Percentiles rank a stretch among this genome's conserved stretches.
Evolutionary conservation across 495 filamentous ascomycete genomes (phyloP).

Genomic region (Coniosporium apollinis): DNA sequence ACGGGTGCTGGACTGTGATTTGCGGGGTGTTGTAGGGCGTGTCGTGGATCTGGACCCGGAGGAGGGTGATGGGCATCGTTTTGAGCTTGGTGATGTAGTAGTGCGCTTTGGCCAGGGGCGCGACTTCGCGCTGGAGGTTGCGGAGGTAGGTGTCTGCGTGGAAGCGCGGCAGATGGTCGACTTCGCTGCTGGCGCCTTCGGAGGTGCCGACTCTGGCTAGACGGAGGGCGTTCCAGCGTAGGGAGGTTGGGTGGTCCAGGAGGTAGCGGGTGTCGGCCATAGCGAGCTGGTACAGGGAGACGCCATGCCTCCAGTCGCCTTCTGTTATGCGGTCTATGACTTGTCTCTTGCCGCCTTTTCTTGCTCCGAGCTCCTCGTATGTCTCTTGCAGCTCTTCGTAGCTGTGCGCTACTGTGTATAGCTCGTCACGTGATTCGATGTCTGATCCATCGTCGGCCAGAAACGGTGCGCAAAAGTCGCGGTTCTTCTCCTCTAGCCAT

Average conservation of each 20-base stretch:
- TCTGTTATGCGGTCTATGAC: constrained; percentile 60
- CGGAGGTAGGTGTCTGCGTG: constrained; percentile 59
- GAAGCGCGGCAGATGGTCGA: constrained; percentile 45
- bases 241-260: constrained; percentile 53
- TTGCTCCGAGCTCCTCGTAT: constrained; percentile 36
- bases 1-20: too few relatives aligned
- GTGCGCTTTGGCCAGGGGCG: constrained; percentile 63
- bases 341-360: constrained; percentile 56
- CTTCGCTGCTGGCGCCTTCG: constrained; percentile 24
- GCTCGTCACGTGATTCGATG: constrained; percentile 21
- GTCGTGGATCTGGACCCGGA: constrained; percentile 59
- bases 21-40: constrained; percentile 45
- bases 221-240: constrained; percentile 61
- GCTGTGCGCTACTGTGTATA: constrained; percentile 43
- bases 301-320: constrained; percentile 66
- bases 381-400: constrained; percentile 43
- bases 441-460: constrained; percentile 28
- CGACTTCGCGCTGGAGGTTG: constrained; percentile 51
- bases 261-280: constrained; percentile 65
- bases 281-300: constrained; percentile 61
- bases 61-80: constrained; percentile 44
- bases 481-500: constrained; percentile 54
- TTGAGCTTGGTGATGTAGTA: constrained; percentile 53
- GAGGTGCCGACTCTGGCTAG: constrained; percentile 26
- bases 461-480: constrained; percentile 37